Evolutionary conservation across 495 filamentous ascomycete genomes (phyloP).

Genomic region (Neurospora sp.): DNA sequence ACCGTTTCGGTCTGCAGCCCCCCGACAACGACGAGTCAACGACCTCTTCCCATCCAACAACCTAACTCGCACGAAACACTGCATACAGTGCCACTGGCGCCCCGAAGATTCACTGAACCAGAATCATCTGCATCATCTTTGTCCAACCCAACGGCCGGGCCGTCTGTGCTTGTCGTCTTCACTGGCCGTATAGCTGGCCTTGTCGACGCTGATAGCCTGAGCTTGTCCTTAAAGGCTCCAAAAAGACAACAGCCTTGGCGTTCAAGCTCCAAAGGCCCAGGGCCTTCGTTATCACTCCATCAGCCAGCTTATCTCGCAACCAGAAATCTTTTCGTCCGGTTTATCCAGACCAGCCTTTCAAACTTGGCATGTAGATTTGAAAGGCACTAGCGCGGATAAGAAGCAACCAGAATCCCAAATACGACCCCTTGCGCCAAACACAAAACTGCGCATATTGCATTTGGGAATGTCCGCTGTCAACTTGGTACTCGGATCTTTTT

Average conservation of each 20-base stretch:
- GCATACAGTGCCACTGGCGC: slow-evolving; percentile 34
- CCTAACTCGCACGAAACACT: slow-evolving; percentile 29
- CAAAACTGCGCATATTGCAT: slow-evolving; percentile 4
- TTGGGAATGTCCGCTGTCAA: slow-evolving; percentile 22
- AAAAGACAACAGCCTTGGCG: neutral
- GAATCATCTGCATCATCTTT: slow-evolving; percentile 37
- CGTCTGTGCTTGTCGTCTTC: slow-evolving; percentile 6
- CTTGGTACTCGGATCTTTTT: slow-evolving; percentile 15
- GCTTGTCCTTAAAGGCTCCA: neutral
- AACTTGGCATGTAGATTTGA: neutral
- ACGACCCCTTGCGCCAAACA: neutral
- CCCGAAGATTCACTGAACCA: slow-evolving; percentile 29
- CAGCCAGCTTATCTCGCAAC: neutral
- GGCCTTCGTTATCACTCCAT: neutral
- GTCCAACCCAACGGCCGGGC: slow-evolving; percentile 24
- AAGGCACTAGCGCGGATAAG: neutral
- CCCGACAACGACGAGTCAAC: slow-evolving; percentile 16
- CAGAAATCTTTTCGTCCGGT: neutral
- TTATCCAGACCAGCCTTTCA: neutral
- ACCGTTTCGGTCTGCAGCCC: slow-evolving; percentile 26
- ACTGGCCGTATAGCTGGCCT: slow-evolving; percentile 5
- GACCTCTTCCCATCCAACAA: slow-evolving; percentile 11
- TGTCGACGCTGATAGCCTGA: neutral
- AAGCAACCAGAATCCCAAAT: neutral
- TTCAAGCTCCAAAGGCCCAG: neutral